A percentile compares a stretch with the other conserved stretches of the same genome.
phyloP scores from a whole-genome alignment of 2,329 filamentous ascomycete species.

The Cryphonectria parasitica region DNA sequence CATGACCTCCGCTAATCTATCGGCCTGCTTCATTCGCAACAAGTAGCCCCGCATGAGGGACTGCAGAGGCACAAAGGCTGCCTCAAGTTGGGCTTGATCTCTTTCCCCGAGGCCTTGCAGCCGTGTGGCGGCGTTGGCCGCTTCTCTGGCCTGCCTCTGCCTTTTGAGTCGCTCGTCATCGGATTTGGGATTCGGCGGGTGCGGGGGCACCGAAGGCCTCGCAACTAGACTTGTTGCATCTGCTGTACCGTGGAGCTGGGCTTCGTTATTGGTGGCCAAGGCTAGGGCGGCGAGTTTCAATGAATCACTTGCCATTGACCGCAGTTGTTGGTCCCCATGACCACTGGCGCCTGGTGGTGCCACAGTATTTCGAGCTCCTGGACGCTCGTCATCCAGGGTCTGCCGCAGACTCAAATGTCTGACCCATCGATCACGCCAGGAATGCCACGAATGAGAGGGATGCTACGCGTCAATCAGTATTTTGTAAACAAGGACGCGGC shows the following conservation, averaged over 20 bases:
- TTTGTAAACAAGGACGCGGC: neutral
- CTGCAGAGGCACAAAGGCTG: slow-evolving; percentile 24
- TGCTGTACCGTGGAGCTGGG: neutral
- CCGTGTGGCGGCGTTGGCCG: slow-evolving; percentile 3
- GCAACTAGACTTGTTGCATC: neutral
- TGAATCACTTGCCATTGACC: neutral
- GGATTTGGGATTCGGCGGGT: slow-evolving; percentile 2
- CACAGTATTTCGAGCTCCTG: slow-evolving; percentile 7
- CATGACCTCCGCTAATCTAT: neutral
- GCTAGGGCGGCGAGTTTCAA: neutral
- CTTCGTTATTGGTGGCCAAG: neutral
- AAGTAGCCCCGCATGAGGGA: slow-evolving; percentile 23
- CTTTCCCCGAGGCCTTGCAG: slow-evolving; percentile 14
- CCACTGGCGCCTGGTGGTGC: neutral
- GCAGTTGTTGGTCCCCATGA: neutral
- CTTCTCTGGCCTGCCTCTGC: slow-evolving; percentile 1
- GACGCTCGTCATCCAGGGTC: slow-evolving; percentile 27
- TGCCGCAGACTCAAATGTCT: slow-evolving; percentile 33
- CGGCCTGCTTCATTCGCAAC: slow-evolving; percentile 14
- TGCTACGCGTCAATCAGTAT: slow-evolving; percentile 31
- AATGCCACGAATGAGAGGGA: slow-evolving; percentile 38
- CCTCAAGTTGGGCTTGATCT: slow-evolving; percentile 20
- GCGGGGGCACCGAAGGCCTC: neutral
- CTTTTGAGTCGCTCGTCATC: slow-evolving; percentile 19
- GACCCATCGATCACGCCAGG: slow-evolving; percentile 40